Evolutionary conservation across 257 asterid genomes (phyloP).

Genomic region (Ehretia macrophylla): DNA sequence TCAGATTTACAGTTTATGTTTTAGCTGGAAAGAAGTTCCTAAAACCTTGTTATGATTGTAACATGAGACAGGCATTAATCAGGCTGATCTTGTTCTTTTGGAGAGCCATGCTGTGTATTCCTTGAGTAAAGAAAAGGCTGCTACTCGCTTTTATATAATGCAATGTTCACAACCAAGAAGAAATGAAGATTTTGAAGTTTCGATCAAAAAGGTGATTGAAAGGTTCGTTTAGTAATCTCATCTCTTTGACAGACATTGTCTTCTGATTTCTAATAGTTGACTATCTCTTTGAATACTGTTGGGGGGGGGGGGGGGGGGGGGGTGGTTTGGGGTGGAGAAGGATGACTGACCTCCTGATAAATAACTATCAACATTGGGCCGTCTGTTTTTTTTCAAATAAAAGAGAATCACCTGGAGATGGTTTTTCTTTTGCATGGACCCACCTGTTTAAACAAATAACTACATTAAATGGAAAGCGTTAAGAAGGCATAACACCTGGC

Average conservation of each 20-base stretch:
- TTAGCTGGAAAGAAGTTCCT: constrained; percentile 1
- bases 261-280: constrained; percentile 1
- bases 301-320: too few species aligned
- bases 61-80: constrained; percentile 20
- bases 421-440: too few species aligned
- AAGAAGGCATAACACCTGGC: too few species aligned
- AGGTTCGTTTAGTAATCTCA: constrained; percentile 19
- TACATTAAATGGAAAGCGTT: too few species aligned
- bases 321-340: too few species aligned
- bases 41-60: constrained; percentile 8
- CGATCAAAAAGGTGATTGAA: constrained; percentile 9
- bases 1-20: not conserved
- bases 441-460: not conserved
- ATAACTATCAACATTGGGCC: too few species aligned
- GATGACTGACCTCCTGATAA: too few species aligned
- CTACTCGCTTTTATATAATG: constrained; percentile 22
- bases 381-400: too few species aligned
- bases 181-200: constrained; percentile 12
- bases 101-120: constrained; percentile 26
- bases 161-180: constrained; percentile 12
- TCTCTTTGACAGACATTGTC: not conserved
- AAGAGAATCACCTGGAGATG: too few species aligned
- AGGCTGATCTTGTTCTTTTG: constrained; percentile 16
- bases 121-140: constrained; percentile 23
- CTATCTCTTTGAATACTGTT: not conserved